Conservation (phyloP, 495 filamentous ascomycete species). For the Pseudotulostoma volvatum region DNA sequence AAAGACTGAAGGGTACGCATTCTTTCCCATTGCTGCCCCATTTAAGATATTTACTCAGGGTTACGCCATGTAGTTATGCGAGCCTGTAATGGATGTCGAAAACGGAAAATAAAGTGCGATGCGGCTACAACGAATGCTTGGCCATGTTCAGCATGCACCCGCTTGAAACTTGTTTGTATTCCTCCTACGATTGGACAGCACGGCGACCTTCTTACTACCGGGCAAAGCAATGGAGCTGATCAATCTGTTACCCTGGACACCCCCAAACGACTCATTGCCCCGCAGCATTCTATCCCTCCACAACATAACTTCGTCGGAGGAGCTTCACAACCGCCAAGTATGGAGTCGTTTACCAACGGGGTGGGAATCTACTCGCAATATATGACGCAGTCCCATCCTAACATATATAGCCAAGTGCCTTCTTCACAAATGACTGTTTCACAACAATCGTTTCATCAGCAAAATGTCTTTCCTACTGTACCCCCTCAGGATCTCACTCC, state of each 20-base stretch:
- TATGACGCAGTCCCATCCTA: conserved; percentile 43
- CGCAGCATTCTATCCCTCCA: conserved; percentile 18
- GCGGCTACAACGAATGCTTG: conserved; percentile 95
- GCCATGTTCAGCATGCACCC: conserved; percentile 89
- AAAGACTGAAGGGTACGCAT: conserved; percentile 75
- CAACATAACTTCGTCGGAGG: conserved; percentile 15
- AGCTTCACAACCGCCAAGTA: conserved; percentile 10
- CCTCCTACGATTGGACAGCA: conserved; percentile 82
- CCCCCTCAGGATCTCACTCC: conserved; percentile 34
- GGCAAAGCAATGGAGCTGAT: conserved; percentile 14
- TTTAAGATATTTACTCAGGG: conserved; percentile 5
- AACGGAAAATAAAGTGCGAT: conserved; percentile 80
- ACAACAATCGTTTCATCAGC: conserved; percentile 29
- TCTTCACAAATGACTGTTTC: conserved; percentile 33
- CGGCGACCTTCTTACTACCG: conserved; percentile 41
- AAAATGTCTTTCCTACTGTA: conserved; percentile 34
- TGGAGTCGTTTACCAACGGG: conserved; percentile 20
- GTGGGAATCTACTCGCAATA: conserved; percentile 24
- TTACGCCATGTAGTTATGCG: conserved; percentile 64
- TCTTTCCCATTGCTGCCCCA: not conserved
- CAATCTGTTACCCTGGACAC: conserved; percentile 9
- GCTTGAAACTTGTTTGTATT: conserved; percentile 83
- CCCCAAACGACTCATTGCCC: conserved; percentile 13
- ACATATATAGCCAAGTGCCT: conserved; percentile 61
- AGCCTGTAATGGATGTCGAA: conserved; percentile 89